phyloP scores from a whole-genome alignment of 352 stramenopile species.

The Sclerospora graminicola region DNA sequence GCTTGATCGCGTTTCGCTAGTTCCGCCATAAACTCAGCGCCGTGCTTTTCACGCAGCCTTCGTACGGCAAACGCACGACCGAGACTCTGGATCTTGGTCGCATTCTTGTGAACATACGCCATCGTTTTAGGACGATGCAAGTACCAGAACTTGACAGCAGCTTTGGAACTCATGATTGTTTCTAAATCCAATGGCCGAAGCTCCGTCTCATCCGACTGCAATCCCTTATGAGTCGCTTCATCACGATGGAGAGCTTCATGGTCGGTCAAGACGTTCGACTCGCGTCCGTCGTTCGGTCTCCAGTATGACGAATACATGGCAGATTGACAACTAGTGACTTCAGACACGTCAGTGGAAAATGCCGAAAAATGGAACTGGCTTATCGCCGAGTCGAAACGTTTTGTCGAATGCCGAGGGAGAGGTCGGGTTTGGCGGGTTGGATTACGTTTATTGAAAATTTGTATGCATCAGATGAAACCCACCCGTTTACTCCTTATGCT shows the following conservation, averaged over 20 bases:
- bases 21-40: constrained; percentile 72
- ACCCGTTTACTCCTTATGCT: too few relatives aligned
- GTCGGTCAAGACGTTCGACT: constrained; percentile 68
- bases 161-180: constrained; percentile 83
- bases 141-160: constrained; percentile 86
- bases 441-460: too few relatives aligned
- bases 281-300: constrained; percentile 57
- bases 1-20: constrained; percentile 55
- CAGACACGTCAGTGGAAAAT: constrained; percentile 15
- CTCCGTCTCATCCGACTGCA: constrained; percentile 76
- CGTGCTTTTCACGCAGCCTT: constrained; percentile 59
- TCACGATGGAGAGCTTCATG: constrained; percentile 79
- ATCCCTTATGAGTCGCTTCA: constrained; percentile 54
- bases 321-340: not conserved
- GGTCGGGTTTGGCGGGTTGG: too few relatives aligned
- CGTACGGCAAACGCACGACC: constrained; percentile 71
- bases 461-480: too few relatives aligned
- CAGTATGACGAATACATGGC: constrained; percentile 85
- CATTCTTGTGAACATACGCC: constrained; percentile 85
- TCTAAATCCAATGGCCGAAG: constrained; percentile 75
- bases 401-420: too few relatives aligned
- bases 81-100: constrained; percentile 77
- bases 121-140: constrained; percentile 83
- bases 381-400: too few relatives aligned
- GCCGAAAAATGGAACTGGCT: too few relatives aligned